Evolutionary conservation across 2,329 filamentous ascomycete genomes (phyloP).

Genomic region (Colletotrichum sp.): DNA sequence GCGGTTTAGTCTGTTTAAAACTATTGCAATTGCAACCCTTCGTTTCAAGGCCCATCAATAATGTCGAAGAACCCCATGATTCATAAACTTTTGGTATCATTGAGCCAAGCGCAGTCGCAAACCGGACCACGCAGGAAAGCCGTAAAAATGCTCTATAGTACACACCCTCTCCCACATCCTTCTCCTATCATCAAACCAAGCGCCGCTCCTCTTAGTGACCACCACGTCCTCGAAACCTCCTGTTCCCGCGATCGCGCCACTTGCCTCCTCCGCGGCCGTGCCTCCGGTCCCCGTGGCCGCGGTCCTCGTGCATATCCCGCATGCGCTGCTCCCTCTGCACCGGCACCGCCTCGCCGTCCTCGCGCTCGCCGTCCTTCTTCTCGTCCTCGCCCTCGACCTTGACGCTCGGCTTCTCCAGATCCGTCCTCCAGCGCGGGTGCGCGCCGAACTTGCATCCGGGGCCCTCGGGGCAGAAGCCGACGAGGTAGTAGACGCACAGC

Average conservation of each 20-base stretch:
- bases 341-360: constrained; percentile 40
- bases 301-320: constrained; percentile 42
- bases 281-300: constrained; percentile 34
- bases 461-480: constrained; percentile 91
- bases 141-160: not conserved
- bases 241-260: constrained; percentile 33
- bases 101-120: not conserved
- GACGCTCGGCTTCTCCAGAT: constrained; percentile 76
- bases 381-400: constrained; percentile 69
- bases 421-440: constrained; percentile 81
- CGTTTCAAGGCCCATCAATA: not conserved
- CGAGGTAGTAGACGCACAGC: constrained; percentile 85
- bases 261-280: constrained; percentile 32
- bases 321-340: constrained; percentile 31
- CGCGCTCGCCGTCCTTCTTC: constrained; percentile 59
- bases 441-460: constrained; percentile 77
- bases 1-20: not conserved
- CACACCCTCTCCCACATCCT: not conserved
- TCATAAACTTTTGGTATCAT: not conserved
- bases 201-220: not conserved
- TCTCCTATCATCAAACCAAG: not conserved
- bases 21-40: not conserved
- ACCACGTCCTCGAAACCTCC: constrained; percentile 36
- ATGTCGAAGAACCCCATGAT: not conserved
- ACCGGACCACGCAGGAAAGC: not conserved